Evolutionary conservation across 768 basidiomycete genomes (phyloP), one percentile per base, ranked within the genome.

Genomic region (Macrolepiota dolichaula): DNA sequence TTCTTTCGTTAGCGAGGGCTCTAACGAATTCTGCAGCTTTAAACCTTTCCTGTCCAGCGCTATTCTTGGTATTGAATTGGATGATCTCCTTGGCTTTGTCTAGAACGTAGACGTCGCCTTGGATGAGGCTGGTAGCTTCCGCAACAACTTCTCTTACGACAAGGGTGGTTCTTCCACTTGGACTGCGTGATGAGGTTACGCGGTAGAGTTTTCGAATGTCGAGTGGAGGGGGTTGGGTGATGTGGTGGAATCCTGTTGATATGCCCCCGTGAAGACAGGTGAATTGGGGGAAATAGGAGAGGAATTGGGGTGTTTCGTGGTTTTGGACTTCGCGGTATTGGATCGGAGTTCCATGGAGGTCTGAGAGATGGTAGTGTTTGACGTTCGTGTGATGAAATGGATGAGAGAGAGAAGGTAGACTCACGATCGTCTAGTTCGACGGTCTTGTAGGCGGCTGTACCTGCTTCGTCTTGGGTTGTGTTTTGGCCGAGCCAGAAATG

Each of bases 401-500:
- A 38, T 51, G 44, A 40, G 38, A 52, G 59, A 35, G 24, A 52
- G 22, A 12, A 9, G 11, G 44, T 37, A 9, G 4, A 75, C 82
- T 55, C 55, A 87, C 85, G 78, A 64, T 87, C 86, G 62, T 88
- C 87, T 1, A 86, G 74, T 67, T 87, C 86, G 11, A 87, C 85
- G 5, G 85, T 84, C 76, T 86, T 87, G 69, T 85, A 87, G 3
- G 84, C 85, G 10, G 84, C 85, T 4, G 84, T 85, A 1, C 81
- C 84, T 11, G 79, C 83, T 67, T 88, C 85, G 62, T 87, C 85
- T 65, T 85, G 81, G 22, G 76, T 81, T 0, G 85, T 86, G 54
- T 83, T 73, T 58, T 78, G 72, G 12, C 87, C 85, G 3, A 87
- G 72, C 85, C 85, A 88, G 68, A 87, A 87, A 69, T 88, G 85